Conservation (phyloP, 441 rosid species). For the Euphorbia celastroides region DNA sequence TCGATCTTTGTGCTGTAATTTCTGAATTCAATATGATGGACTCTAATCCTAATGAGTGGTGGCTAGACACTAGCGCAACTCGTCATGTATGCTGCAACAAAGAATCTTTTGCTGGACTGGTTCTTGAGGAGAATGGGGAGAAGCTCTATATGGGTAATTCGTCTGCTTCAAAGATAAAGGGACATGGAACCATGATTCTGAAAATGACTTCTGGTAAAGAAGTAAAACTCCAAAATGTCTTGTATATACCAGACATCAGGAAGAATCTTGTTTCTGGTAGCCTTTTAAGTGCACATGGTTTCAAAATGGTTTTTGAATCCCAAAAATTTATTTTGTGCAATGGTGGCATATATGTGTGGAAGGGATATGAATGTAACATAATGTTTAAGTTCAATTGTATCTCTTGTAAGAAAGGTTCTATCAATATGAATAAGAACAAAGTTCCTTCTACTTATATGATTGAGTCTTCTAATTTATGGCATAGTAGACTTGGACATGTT, state of each 20-base stretch:
- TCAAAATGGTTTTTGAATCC: no score
- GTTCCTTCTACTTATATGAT: no score
- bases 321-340: neutral
- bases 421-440: no score
- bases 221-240: no score
- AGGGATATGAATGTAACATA: neutral
- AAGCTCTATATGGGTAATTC: neutral
- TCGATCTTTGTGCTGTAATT: neutral
- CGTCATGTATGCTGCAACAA: neutral
- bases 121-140: neutral
- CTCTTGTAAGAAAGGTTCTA: neutral
- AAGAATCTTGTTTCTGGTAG: neutral
- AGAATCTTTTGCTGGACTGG: neutral
- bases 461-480: no score
- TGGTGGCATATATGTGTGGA: neutral
- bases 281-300: neutral
- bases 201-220: no score
- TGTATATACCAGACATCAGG: neutral
- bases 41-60: neutral
- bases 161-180: no score
- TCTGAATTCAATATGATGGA: neutral
- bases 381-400: neutral
- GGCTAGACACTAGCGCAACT: neutral
- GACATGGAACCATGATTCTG: neutral
- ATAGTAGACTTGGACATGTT: no score